A percentile compares a stretch with the other conserved stretches of the same genome.
These are phyloP conservation scores for Hymenochaete sp. DNA, from an alignment of 1,284 basidiomycete genomes.

Conservation along the genomic window DNA sequence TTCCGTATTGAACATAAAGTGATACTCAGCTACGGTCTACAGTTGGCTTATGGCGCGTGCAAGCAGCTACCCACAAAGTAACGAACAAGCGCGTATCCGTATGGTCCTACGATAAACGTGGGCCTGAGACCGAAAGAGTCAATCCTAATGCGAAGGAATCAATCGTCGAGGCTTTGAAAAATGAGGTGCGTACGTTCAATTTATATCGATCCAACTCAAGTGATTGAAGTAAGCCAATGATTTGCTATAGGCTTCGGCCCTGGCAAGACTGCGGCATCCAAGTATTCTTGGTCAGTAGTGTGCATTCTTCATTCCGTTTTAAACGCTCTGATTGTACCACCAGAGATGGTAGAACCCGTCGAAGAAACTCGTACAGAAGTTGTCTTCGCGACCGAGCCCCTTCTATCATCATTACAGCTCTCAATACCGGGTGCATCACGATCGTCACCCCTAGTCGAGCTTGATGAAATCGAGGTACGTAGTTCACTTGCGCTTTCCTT, in stretches of 20 bases:
- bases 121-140: constrained; percentile 64
- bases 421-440: constrained; percentile 62
- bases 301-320: not conserved
- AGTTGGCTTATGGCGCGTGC: constrained; percentile 84
- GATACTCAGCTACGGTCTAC: not conserved
- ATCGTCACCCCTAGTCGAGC: constrained; percentile 51
- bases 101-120: constrained; percentile 83
- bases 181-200: constrained; percentile 54
- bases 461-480: constrained; percentile 85
- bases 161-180: constrained; percentile 75
- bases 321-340: not conserved
- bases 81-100: constrained; percentile 83
- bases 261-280: constrained; percentile 85
- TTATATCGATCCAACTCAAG: not conserved
- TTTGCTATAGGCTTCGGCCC: constrained; percentile 70
- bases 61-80: constrained; percentile 77
- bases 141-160: constrained; percentile 56
- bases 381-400: constrained; percentile 87
- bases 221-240: not conserved
- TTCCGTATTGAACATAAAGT: not conserved
- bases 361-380: constrained; percentile 88
- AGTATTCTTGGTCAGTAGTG: constrained; percentile 69
- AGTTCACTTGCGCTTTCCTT: not conserved
- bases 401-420: constrained; percentile 70
- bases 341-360: constrained; percentile 96